phyloP scores from a whole-genome alignment of 2,329 filamentous ascomycete species.

The Cladosporium sp. region DNA sequence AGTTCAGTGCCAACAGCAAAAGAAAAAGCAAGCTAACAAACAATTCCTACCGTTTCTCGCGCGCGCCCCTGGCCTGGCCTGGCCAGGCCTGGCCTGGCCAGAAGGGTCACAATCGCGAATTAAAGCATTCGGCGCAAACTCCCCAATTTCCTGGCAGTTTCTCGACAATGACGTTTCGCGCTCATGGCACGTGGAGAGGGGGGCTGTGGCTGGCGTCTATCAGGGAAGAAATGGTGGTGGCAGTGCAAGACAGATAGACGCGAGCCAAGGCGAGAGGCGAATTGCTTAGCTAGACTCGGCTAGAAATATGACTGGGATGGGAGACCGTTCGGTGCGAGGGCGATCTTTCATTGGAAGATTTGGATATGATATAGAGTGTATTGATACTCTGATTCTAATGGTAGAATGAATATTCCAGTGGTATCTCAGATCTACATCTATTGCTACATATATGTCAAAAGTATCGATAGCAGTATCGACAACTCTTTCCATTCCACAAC shows the following conservation, averaged over 20 bases:
- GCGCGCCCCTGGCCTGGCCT: not conserved
- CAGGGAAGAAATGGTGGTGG: not conserved
- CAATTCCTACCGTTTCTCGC: not conserved
- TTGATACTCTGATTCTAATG: not conserved
- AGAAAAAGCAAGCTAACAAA: not conserved
- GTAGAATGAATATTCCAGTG: not conserved
- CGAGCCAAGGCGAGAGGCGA: not conserved
- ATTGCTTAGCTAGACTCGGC: slow-evolving; percentile 5
- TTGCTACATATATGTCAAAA: not conserved
- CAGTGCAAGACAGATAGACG: not conserved
- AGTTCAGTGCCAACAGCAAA: not conserved
- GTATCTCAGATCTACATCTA: slow-evolving; percentile 6
- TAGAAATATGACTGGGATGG: too few species aligned
- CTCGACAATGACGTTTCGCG: slow-evolving; percentile 4
- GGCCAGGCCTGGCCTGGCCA: too few species aligned
- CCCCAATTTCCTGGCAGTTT: not conserved
- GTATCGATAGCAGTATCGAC: not conserved
- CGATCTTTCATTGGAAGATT: not conserved
- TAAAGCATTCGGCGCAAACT: not conserved
- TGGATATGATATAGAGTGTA: not conserved
- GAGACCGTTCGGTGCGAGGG: not conserved
- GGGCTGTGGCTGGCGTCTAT: not conserved
- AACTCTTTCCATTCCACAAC: not conserved
- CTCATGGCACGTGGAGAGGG: not conserved
- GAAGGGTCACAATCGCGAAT: not conserved